phyloP scores from a whole-genome alignment of 2,329 filamentous ascomycete genomes.

The Talaromyces verruculosus region DNA sequence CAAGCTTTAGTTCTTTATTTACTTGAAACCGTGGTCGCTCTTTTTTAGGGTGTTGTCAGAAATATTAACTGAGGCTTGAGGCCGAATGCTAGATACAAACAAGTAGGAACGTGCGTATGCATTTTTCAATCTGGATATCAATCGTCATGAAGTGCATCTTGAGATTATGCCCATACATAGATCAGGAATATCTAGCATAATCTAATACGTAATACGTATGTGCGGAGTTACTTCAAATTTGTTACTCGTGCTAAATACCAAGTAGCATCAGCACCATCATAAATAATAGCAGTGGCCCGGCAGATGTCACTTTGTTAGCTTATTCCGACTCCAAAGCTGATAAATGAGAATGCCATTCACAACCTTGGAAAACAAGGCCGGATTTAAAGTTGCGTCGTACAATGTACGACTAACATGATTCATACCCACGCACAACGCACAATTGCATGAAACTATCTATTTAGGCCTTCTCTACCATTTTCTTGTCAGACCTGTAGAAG shows the following conservation, averaged over 20 bases:
- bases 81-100: background rate
- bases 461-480: background rate
- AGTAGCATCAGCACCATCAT: background rate
- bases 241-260: background rate
- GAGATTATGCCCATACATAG: background rate
- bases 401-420: background rate
- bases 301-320: background rate
- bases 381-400: background rate
- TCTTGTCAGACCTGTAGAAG: background rate
- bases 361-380: background rate
- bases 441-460: background rate
- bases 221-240: background rate
- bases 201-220: background rate
- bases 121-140: background rate
- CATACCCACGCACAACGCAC: background rate
- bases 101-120: background rate
- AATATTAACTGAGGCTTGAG: background rate
- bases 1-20: background rate
- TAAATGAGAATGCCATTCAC: background rate
- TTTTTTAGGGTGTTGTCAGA: background rate
- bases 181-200: background rate
- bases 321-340: background rate
- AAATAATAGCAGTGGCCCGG: background rate
- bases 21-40: background rate
- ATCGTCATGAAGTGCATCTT: background rate